Evolutionary conservation across 106 monocot species (phyloP), one percentile per base, ranked within the genome.

Genomic region (Dactylorhiza incarnata): DNA sequence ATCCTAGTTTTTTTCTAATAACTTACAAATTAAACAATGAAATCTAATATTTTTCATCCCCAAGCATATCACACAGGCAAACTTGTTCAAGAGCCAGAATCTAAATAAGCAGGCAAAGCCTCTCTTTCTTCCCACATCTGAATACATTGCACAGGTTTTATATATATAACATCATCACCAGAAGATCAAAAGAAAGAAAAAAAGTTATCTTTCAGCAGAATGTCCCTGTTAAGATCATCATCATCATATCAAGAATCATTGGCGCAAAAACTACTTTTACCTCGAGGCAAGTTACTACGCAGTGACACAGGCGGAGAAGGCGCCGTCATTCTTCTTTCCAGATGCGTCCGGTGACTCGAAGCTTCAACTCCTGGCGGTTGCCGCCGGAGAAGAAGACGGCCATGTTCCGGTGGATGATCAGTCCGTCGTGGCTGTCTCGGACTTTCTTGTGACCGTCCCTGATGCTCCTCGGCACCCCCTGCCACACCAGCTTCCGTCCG

Each of bases 361-460:
- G 74, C 67, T 80, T 80, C 44, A 80, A 53, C 20, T 80, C 80
- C 51, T 80, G 66, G 26, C 46, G 74, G 65, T 67, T 70, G 9
- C 77, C 77, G 12, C 77, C 77, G 53, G 77, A 77, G 49, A 77
- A 77, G 77, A 70, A 77, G 44, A 80, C 16, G 67, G 80, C 80
- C 68, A 80, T 75, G 47, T 69, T 75, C 3, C 80, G 67, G 26
- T 80, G 80, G 62, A 80, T 75, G 68, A 80, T 68, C 8, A 80
- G 77, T 5, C 76, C 82, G 51, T 82, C 82, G 17, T 73, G 77
- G 46, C 77, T 82, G 62, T 77, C 76, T 16, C 82, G 56, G 49
- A 82, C 82, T 77, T 82, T 82, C 61, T 73, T 82, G 82, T 82
- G 82, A n/a, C 80, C 49, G n/a, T 80, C 80, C 37, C 80, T 65